Percentiles rank a stretch among this genome's conserved stretches.
Conservation (phyloP, 2,329 filamentous ascomycete species). For the Ceratocystis colombiana region DNA sequence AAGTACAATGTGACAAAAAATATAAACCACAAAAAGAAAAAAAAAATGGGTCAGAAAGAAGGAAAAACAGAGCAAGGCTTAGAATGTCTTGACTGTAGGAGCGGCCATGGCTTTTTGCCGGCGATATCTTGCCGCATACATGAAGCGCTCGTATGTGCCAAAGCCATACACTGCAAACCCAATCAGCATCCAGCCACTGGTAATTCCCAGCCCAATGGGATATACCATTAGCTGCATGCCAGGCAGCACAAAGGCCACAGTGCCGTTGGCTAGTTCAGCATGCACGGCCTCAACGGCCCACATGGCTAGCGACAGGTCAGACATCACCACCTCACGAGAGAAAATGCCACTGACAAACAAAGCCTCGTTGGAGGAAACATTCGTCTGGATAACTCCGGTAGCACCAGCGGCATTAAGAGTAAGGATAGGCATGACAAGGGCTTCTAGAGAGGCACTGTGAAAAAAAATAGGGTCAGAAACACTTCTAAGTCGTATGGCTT, state of each 20-base stretch:
- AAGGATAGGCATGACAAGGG: slow-evolving; percentile 57
- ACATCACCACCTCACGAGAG: slow-evolving; percentile 46
- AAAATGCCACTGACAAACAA: slow-evolving; percentile 63
- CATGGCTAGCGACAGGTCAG: slow-evolving; percentile 41
- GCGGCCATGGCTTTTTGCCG: slow-evolving; percentile 18
- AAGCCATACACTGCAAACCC: slow-evolving; percentile 49
- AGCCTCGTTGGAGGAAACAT: slow-evolving; percentile 59
- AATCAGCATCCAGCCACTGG: slow-evolving; percentile 49
- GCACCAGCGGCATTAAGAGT: slow-evolving; percentile 51
- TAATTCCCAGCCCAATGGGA: slow-evolving; percentile 59
- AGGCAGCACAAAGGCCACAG: slow-evolving; percentile 57
- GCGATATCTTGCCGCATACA: slow-evolving; percentile 53
- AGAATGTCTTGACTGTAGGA: slow-evolving; percentile 23
- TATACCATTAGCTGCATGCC: slow-evolving; percentile 59
- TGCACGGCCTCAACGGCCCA: slow-evolving; percentile 42
- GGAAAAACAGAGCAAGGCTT: slow-evolving; percentile 3
- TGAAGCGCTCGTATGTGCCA: slow-evolving; percentile 57
- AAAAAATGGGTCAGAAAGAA: neutral
- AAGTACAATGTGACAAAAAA: neutral
- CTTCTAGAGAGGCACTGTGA: slow-evolving; percentile 47
- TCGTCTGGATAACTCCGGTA: slow-evolving; percentile 48
- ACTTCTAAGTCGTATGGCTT: neutral
- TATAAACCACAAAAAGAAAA: slow-evolving; percentile 3
- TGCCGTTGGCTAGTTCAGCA: slow-evolving; percentile 40
- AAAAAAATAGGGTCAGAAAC: slow-evolving; percentile 27